Evolutionary conservation across 2,329 filamentous ascomycete species (phyloP).

Genomic region (Exutisphaerella laricina): DNA sequence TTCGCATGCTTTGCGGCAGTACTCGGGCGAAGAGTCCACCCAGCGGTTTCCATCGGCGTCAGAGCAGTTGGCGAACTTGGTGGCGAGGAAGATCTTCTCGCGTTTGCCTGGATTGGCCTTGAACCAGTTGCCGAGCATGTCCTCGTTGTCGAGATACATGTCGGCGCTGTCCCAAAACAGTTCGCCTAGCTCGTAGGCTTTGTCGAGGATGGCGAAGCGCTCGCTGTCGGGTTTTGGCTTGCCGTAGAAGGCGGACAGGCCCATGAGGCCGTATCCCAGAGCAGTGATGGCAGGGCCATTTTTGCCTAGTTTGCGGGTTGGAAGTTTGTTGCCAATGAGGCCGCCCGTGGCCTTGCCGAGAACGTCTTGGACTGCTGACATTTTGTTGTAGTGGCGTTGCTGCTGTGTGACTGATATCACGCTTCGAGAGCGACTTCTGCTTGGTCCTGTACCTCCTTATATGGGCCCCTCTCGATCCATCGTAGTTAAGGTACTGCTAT

Average conservation of each 20-base stretch:
- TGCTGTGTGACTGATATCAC: too few relatives aligned
- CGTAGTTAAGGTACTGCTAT: too few relatives aligned
- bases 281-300: conserved; percentile 48
- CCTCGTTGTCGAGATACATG: conserved; percentile 40
- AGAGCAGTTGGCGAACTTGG: conserved; percentile 46
- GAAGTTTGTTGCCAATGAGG: conserved; percentile 30
- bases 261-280: conserved; percentile 46
- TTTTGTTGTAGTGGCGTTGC: too few relatives aligned
- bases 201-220: conserved; percentile 49
- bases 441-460: too few relatives aligned
- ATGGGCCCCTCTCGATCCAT: too few relatives aligned
- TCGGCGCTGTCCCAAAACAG: conserved; percentile 48
- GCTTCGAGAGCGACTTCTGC: too few relatives aligned
- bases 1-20: conserved; percentile 36
- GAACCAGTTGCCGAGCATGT: conserved; percentile 40
- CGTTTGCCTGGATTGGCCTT: conserved; percentile 43
- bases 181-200: conserved; percentile 46
- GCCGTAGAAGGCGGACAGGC: conserved; percentile 45
- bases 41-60: conserved; percentile 36
- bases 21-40: conserved; percentile 40
- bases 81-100: conserved; percentile 47
- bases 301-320: conserved; percentile 46
- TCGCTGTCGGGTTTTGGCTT: conserved; percentile 45
- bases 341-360: conserved; percentile 22
- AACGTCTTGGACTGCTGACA: conserved; percentile 19